Base-by-base conservation (phyloP, 129 eudicot species). In the Gnaphalium uliginosum region DNA sequence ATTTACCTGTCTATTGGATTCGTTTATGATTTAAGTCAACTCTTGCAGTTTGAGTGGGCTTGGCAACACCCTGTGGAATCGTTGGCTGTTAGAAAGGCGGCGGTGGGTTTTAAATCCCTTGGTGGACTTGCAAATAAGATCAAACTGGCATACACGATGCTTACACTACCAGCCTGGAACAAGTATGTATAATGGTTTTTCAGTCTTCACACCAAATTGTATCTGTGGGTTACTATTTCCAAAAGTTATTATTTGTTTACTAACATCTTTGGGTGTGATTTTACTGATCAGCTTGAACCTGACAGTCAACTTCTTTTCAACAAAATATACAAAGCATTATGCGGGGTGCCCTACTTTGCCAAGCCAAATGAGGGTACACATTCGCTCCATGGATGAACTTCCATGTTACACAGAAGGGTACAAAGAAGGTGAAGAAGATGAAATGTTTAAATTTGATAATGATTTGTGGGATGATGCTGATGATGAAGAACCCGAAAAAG, bases 61-160 rank as follows among this genome's bases (percentile, higher is more conserved):
- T 90, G 98, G 98, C 98, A 93, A 78, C 98, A 93, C 84, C 98
- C 98, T 6, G 81, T 63, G 79, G 89, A 90, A 81, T 93, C 98
- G 22, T 73, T 88, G 11, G 98, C 92, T 0, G 95, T 90, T 1
- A 86, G 96, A 79, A 41, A 85, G 17, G 90, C 85, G 32, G 96
- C 98, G 7, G 85, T 86, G 18, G 78, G 72, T 60, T 90, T 93
- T 56, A 93, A 90, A 83, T 86, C 96, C 5, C 84, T 86, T 23
- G 71, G 84, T 5, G 96, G 96, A 33, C 84, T 93, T 74, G 88
- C 96, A 21, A 90, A 90, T 72, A 93, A 93, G 87, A 88, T 93
- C 75, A 93, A 90, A 80, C 46, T 93, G 78, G 98, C 86, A 17
- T 88, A 81, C 64, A 85, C 90, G 33, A 93, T 93, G 98, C 92